Evolutionary conservation across 2,329 filamentous ascomycete genomes (phyloP), one percentile per base, ranked within the genome.

Genomic region (Metarhizium sp.): DNA sequence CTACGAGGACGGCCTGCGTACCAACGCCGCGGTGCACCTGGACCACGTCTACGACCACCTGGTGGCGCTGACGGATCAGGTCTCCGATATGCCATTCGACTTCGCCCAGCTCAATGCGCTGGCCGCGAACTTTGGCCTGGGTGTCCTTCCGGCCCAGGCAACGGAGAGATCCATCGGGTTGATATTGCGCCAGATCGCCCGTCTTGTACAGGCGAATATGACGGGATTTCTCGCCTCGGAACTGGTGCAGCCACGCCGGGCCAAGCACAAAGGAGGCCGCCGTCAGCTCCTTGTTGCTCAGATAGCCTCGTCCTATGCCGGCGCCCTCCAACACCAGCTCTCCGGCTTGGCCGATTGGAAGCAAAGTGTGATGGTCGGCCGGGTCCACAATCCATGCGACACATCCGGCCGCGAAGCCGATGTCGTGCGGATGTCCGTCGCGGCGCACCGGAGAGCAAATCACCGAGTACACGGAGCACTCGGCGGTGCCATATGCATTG

Each of bases 221-320:
- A 34, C 32, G 32, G 32, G 32, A 34, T 34, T 34, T 2, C 32
- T 34, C 32, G 32, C 32, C 32, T 34, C 32, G 6, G 32, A 34
- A 34, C 32, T 34, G 32, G 10, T 34, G 6, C 32, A 34, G 32
- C 13, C 14, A 64, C 62, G 38, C 62, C 60, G 16, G 71, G 76
- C 78, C 82, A 4, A 61, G 63, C 6, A 75, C 77, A 52, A 43
- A 18, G 13, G n/a, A 18, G 13, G 13, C n/a, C 6, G 40, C 40
- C 10, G 77, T 69, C 14, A 67, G 65, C 47, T 84, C 73, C 57
- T 84, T 84, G 0, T 71, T 72, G 20, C 71, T 71, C 11, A 68
- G 69, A 18, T 84, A 84, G 30, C 78, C 79, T 14, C 75, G 70
- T 20, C 77, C 79, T 20, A 84, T 74, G 25, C 76, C 72, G 1